Base-by-base conservation (phyloP, 2,329 filamentous ascomycete species). In the Microdochium bolleyi region DNA sequence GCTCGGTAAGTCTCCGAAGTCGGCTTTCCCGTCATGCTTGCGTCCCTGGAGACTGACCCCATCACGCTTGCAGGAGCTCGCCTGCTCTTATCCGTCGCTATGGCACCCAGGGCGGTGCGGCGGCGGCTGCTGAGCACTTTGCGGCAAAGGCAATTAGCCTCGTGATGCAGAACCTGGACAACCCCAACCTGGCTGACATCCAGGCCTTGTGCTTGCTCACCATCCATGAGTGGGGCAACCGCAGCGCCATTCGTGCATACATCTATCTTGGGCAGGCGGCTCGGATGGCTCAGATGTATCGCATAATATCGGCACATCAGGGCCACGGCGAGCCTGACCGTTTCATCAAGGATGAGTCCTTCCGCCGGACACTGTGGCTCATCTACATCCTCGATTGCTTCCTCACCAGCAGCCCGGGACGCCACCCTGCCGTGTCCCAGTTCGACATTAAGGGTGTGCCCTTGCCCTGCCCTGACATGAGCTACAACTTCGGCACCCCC, bases 251-350 rank as follows among this genome's bases (percentile, higher is more conserved):
- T 27, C 78, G 80, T 19, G 80, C 80, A 56, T 84, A 84, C 70
- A 77, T 82, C 63, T 83, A 83, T 62, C 72, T 84, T 24, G 80
- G 80, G 57, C 80, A 83, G 62, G 80, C 80, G 30, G 76, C 79
- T n/a, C 78, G 80, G 54, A 83, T 84, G 79, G 74, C 80, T 30
- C 80, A 84, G 67, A 84, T 84, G 80, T 82, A 78, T 60, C 75
- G 79, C 56, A 78, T 84, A 53, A 74, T 83, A 48, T 78, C 81
- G 58, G 73, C 73, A 41, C 79, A 81, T 58, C 75, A 79, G 57
- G 67, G 71, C 44, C 70, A 73, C 16, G 64, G 68, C 37, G 77
- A 79, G 41, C 73, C 75, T n/a, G 79, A 83, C 58, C 77, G 79
- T 59, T 84, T 83, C 62, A 73, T 82, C 13, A 77, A 80, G 57